Conservation (phyloP, 2,329 filamentous ascomycete species). For the Trichoderma asperellum region DNA sequence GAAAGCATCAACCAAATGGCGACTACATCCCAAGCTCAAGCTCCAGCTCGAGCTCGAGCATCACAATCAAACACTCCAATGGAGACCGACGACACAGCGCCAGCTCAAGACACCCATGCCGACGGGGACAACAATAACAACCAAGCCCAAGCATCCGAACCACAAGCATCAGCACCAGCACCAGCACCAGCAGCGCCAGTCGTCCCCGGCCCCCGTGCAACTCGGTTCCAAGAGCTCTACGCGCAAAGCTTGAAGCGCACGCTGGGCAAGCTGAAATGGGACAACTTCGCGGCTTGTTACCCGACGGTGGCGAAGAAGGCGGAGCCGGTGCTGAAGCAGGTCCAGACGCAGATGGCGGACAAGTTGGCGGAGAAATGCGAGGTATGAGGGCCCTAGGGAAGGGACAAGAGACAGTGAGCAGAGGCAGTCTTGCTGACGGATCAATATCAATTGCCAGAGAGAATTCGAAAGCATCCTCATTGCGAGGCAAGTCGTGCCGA, state of each 20-base stretch:
- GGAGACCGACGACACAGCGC: slow-evolving; percentile 9
- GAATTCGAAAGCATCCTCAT: slow-evolving; percentile 62
- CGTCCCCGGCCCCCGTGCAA: slow-evolving; percentile 61
- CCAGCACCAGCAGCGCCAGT: slow-evolving; percentile 37
- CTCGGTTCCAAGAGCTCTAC: slow-evolving; percentile 59
- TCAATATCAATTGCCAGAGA: slow-evolving; percentile 40
- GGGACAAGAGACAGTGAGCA: too few relatives aligned
- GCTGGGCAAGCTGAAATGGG: slow-evolving; percentile 58
- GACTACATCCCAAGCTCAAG: background rate
- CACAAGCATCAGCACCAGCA: slow-evolving; percentile 45
- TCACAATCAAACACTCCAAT: slow-evolving; percentile 12
- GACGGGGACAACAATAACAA: background rate
- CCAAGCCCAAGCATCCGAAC: slow-evolving; percentile 29
- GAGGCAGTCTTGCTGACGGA: background rate
- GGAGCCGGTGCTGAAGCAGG: slow-evolving; percentile 55
- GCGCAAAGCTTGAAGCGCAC: slow-evolving; percentile 56
- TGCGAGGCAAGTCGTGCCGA: slow-evolving; percentile 56
- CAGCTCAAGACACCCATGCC: background rate
- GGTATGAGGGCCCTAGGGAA: slow-evolving; percentile 38
- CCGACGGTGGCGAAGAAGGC: slow-evolving; percentile 60
- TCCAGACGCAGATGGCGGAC: slow-evolving; percentile 63
- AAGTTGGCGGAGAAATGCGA: slow-evolving; percentile 58
- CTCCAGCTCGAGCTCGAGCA: background rate
- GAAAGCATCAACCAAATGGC: background rate
- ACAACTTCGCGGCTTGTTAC: slow-evolving; percentile 64